Evolutionary conservation across 1,284 basidiomycete species (phyloP).

Genomic region (Cryptococcus sp.): DNA sequence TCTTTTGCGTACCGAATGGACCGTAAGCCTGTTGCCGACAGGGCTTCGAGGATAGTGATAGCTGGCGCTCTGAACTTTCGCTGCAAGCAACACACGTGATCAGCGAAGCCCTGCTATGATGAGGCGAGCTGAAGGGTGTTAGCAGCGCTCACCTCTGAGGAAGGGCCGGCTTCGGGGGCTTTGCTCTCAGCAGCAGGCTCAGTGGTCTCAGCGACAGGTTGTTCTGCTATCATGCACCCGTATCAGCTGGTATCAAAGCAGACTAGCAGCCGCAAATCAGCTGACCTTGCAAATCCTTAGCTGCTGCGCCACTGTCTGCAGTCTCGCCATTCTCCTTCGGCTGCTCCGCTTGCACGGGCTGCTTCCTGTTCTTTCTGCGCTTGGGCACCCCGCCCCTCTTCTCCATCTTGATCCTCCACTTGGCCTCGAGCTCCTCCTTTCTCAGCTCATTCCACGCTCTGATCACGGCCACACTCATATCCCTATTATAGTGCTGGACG

Average conservation of each 20-base stretch:
- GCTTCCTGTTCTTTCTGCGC: constrained; percentile 28
- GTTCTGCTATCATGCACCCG: constrained; percentile 13
- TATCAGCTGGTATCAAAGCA: not conserved
- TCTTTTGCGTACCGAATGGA: constrained; percentile 98
- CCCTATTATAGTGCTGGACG: constrained; percentile 97
- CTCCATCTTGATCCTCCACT: constrained; percentile 53
- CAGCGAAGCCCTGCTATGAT: no score
- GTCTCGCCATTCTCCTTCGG: constrained; percentile 1
- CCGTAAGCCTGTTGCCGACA: constrained; percentile 92
- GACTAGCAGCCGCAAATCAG: no score
- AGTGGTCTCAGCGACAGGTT: constrained; percentile 12
- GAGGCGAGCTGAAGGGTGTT: not conserved
- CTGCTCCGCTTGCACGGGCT: constrained; percentile 6
- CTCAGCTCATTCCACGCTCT: constrained; percentile 70
- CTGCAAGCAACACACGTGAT: not conserved
- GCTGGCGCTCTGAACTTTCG: constrained; percentile 58
- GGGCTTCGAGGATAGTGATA: constrained; percentile 86
- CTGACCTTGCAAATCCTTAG: constrained; percentile 13
- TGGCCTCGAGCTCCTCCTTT: constrained; percentile 63
- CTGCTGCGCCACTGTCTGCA: not conserved
- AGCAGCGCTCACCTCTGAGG: constrained; percentile 10
- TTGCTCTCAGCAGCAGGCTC: no score
- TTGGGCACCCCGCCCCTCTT: constrained; percentile 35
- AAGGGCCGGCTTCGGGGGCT: constrained; percentile 18
- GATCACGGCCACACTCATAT: constrained; percentile 87